These are phyloP conservation scores for Atkinsonella texensis DNA, from an alignment of 2,329 filamentous ascomycete genomes.

Conservation along the genomic window DNA sequence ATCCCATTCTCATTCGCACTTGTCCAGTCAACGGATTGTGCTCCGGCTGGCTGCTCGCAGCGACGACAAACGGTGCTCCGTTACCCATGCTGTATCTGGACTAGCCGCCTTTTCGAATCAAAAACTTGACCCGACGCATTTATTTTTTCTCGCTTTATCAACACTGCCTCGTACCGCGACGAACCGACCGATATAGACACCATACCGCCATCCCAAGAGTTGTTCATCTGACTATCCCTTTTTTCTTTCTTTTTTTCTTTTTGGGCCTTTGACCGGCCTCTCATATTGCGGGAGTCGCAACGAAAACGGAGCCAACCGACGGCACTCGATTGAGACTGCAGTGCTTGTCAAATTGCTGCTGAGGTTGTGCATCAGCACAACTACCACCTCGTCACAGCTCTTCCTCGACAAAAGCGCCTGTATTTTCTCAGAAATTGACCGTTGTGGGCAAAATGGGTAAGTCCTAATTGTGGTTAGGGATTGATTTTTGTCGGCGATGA, in stretches of 20 bases:
- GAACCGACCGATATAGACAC: neutral
- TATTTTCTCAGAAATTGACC: neutral
- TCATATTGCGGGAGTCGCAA: too few relatives aligned
- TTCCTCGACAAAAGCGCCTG: neutral
- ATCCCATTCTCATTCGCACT: neutral
- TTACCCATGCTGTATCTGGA: neutral
- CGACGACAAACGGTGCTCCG: neutral
- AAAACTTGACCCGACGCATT: neutral
- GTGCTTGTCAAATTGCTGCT: neutral
- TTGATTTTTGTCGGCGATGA: neutral
- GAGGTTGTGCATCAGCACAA: neutral
- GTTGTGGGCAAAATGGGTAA: neutral
- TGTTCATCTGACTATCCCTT: neutral
- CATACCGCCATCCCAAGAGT: too few relatives aligned
- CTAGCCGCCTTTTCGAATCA: neutral
- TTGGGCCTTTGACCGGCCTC: too few relatives aligned
- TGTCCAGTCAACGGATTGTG: neutral
- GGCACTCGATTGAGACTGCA: neutral
- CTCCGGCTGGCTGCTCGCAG: neutral
- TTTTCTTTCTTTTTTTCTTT: too few relatives aligned
- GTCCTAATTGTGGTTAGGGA: neutral
- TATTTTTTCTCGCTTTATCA: slow-evolving; percentile 4
- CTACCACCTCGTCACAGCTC: neutral
- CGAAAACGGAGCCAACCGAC: neutral
- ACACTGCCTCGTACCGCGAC: neutral